Evolutionary conservation across 1,284 basidiomycete genomes (phyloP).

Genomic region (Schizophyllum amplum): DNA sequence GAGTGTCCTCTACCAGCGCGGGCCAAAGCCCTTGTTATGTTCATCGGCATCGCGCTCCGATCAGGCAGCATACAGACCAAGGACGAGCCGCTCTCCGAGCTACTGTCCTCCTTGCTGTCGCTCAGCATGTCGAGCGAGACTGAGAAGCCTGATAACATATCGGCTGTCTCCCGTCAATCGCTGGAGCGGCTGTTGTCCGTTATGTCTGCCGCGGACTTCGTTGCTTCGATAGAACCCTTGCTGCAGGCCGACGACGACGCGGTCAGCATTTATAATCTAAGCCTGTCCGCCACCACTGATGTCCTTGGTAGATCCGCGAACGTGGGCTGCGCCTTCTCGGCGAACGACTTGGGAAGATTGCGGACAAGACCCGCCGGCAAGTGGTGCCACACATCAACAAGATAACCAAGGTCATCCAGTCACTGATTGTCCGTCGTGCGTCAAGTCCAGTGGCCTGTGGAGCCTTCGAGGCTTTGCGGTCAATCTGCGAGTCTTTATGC

Average conservation of each 20-base stretch:
- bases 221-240: slow-evolving; percentile 44
- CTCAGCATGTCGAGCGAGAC: neutral
- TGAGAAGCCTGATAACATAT: slow-evolving; percentile 24
- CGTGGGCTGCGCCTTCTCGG: slow-evolving; percentile 62
- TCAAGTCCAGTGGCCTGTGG: slow-evolving; percentile 31
- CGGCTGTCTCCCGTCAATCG: slow-evolving; percentile 38
- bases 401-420: slow-evolving; percentile 43
- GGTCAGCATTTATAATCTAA: slow-evolving; percentile 23
- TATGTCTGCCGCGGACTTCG: slow-evolving; percentile 63
- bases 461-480: slow-evolving; percentile 52
- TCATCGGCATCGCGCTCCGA: slow-evolving; percentile 26
- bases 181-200: slow-evolving; percentile 44
- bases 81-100: neutral
- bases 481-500: slow-evolving; percentile 48
- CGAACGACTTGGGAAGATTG: slow-evolving; percentile 57
- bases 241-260: slow-evolving; percentile 40
- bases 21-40: slow-evolving; percentile 57
- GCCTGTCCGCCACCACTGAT: neutral
- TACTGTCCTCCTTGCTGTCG: neutral
- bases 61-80: neutral
- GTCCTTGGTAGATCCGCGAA: slow-evolving; percentile 41
- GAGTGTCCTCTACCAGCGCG: slow-evolving; percentile 41
- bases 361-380: slow-evolving; percentile 46
- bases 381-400: slow-evolving; percentile 40
- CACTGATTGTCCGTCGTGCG: slow-evolving; percentile 35